Percentiles rank a stretch among this genome's conserved stretches.
Conservation (phyloP, 352 stramenopile genomes). For the Plasmopara muralis region DNA sequence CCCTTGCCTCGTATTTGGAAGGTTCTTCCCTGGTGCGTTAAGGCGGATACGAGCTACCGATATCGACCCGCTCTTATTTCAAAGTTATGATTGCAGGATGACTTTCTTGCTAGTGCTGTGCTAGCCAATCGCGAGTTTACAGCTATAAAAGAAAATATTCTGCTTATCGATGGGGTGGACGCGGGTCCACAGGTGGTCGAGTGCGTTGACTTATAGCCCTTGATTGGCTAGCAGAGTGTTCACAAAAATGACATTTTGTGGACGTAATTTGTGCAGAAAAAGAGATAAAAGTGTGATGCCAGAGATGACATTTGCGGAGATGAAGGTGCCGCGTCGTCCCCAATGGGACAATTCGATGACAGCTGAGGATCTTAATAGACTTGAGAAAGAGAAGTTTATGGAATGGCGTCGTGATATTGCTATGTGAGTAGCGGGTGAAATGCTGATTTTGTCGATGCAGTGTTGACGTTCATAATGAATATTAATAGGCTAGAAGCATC, state of each 20-base stretch:
- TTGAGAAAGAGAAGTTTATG: slow-evolving; percentile 97
- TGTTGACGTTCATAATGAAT: slow-evolving; percentile 6
- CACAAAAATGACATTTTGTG: neutral
- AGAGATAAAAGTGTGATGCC: slow-evolving; percentile 47
- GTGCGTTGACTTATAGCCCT: slow-evolving; percentile 26
- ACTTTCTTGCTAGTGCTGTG: slow-evolving; percentile 90
- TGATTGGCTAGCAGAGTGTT: neutral
- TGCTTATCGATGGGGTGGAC: slow-evolving; percentile 66
- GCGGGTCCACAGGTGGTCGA: slow-evolving; percentile 53
- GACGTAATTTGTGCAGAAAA: slow-evolving; percentile 23
- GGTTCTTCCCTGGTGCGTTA: slow-evolving; percentile 66
- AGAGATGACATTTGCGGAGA: slow-evolving; percentile 90
- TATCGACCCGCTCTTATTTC: neutral
- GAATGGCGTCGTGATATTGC: slow-evolving; percentile 96
- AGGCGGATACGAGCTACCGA: neutral
- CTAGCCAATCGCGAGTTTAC: slow-evolving; percentile 90
- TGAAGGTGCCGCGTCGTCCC: slow-evolving; percentile 95
- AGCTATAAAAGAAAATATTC: slow-evolving; percentile 83
- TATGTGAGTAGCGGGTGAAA: slow-evolving; percentile 32
- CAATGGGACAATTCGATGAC: slow-evolving; percentile 94
- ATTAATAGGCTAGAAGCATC: slow-evolving; percentile 60
- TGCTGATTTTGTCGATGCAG: neutral
- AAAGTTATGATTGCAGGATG: slow-evolving; percentile 46
- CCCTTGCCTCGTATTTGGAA: slow-evolving; percentile 80
- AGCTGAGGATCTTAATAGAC: slow-evolving; percentile 90